Base-by-base conservation (phyloP, 176 grass and related monocot species). In the Phyllostachys edulis region DNA sequence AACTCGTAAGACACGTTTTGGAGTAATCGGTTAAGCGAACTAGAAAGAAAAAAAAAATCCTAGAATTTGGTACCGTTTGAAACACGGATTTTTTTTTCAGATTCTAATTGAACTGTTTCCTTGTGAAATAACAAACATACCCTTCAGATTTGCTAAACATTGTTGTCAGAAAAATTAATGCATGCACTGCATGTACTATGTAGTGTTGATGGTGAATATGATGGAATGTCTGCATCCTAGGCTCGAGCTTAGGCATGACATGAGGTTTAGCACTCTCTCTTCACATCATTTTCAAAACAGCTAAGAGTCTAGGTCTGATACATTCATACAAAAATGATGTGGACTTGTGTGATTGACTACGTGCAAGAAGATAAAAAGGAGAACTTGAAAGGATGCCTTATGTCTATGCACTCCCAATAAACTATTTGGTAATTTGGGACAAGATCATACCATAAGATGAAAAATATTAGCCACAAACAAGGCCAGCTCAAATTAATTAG, bases 251-350 rank as follows among this genome's bases (percentile, higher is more conserved):
- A 57, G 37, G 63, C 72, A 74, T 54, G 15, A 11, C 63, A 84
- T 45, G 37, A 69, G 18, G 65, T 73, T 80, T 32, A 62, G 11
- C 59, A 32, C 44, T 39, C 7, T 62, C 39, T 78, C 41, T 70
- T 79, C 18, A 62, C 34, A 68, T 75, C 45, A 68, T 49, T 82
- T 82, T 71, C 32, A 62, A 18, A 70, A 70, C 54, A 71, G 71
- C 21, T 36, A n/a, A 32, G 27, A 49, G 9, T 75, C 12, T 9
- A 57, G 7, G 50, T 38, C 21, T 51, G 41, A 10, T 63, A 7
- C 36, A 41, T 44, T 42, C n/a, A n/a, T n/a, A n/a, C n/a, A n/a
- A n/a, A n/a, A n/a, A n/a, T n/a, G 73, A 71, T 63, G 54, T 63
- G 32, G 54, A 29, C 32, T 63, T 70, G 72, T 40, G 29, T 69